Conservation (phyloP, 768 basidiomycete species). For the Lentinula aciculospora region DNA sequence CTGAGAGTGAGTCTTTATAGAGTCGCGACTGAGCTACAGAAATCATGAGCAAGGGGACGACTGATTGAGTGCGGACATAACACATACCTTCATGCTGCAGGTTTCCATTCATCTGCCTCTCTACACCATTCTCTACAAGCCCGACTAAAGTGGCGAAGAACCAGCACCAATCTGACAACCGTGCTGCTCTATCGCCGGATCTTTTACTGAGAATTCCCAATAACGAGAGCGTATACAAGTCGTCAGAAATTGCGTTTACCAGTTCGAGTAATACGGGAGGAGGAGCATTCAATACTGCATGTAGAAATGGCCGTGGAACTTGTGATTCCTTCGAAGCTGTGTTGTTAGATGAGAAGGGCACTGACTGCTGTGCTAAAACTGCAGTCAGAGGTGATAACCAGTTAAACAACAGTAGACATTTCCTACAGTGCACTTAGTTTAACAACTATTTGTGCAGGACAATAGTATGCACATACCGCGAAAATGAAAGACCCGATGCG, state of each 20-base stretch:
- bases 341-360: constrained; percentile 51
- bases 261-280: constrained; percentile 81
- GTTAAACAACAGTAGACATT: constrained; percentile 77
- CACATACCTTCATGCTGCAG: constrained; percentile 56
- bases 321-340: constrained; percentile 29
- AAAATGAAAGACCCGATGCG: constrained; percentile 64
- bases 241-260: constrained; percentile 69
- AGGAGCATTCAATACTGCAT: constrained; percentile 71
- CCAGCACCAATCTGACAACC: constrained; percentile 86
- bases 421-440: constrained; percentile 37
- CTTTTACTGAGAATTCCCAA: constrained; percentile 65
- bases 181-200: constrained; percentile 62
- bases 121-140: constrained; percentile 79
- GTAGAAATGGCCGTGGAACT: constrained; percentile 58
- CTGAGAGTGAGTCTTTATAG: constrained; percentile 68
- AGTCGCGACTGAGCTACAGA: constrained; percentile 62
- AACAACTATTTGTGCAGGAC: not conserved
- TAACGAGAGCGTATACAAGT: constrained; percentile 69
- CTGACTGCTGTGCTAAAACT: constrained; percentile 64
- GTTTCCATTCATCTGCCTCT: constrained; percentile 62
- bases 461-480: constrained; percentile 44
- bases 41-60: constrained; percentile 6
- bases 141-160: constrained; percentile 72
- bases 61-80: not conserved
- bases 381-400: constrained; percentile 75